Evolutionary conservation across 768 basidiomycete genomes (phyloP).

Genomic region (Hericium rajendrae): DNA sequence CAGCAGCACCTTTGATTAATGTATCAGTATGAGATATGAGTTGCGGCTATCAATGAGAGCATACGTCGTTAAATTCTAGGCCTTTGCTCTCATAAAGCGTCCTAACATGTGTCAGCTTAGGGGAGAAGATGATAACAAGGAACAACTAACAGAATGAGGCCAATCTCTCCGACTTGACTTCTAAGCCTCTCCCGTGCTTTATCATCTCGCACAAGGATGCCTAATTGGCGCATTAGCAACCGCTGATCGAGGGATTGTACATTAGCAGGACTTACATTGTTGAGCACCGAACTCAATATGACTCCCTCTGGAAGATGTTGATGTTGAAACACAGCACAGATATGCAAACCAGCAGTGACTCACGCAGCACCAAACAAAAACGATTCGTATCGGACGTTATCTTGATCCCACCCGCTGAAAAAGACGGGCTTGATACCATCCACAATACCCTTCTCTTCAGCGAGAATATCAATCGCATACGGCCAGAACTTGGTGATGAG

Average conservation of each 20-base stretch:
- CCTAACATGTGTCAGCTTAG: conserved; percentile 36
- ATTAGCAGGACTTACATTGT: conserved; percentile 38
- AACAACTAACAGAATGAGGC: conserved; percentile 47
- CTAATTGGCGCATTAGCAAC: conserved; percentile 24
- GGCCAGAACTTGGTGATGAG: conserved; percentile 55
- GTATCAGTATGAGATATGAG: conserved; percentile 13
- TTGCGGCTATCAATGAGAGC: not conserved
- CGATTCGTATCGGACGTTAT: not conserved
- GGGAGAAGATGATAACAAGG: conserved; percentile 53
- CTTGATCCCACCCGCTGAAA: conserved; percentile 34
- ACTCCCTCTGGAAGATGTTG: not conserved
- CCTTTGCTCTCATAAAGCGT: conserved; percentile 61
- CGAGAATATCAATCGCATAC: conserved; percentile 49
- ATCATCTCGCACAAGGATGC: conserved; percentile 61
- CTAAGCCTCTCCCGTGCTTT: conserved; percentile 36
- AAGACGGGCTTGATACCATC: conserved; percentile 51
- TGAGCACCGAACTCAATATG: conserved; percentile 33
- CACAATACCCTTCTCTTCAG: conserved; percentile 44
- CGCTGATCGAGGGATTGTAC: conserved; percentile 43
- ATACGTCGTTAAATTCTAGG: conserved; percentile 55
- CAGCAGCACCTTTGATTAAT: conserved; percentile 45
- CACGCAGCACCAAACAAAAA: not conserved
- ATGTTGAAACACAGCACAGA: conserved; percentile 21
- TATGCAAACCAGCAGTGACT: not conserved
- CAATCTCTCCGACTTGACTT: conserved; percentile 46